Evolutionary conservation across 345 rosid genomes (phyloP), one percentile per base, ranked within the genome.

Genomic region (Leavenworthia alabamica): DNA sequence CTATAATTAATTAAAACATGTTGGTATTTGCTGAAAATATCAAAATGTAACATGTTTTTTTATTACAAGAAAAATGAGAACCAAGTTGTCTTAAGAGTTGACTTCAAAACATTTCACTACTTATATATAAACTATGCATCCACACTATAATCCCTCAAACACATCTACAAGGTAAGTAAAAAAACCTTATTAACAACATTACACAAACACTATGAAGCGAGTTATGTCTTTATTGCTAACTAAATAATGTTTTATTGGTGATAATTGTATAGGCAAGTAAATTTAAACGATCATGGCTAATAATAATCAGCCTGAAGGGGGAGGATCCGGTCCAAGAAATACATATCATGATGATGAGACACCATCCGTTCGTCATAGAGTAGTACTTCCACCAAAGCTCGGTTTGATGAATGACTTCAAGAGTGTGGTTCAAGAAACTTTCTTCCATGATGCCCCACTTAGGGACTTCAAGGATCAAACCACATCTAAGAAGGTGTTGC

Each of bases 401-500:
- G 79, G 85, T 73, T 73, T 89, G 45, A 65, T 87, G 0, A 75
- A 75, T 60, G 94, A 89, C 41, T 62, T 93, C 67, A 54, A 67
- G 41, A 67, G 72, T 14, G 71, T 78, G 12, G 56, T 81, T 68
- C 80, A 81, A 57, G 99, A 93, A 73, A 89, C 88, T 1, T 81
- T 93, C 68, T 89, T 93, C 49, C 69, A 89, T n/a, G 99, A 89
- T 52, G 90, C 82, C 39, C 94, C 99, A 61, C 82, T 93, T 4
- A 85, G 94, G 26, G 74, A 67, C 8, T 89, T 93, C 61, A 93
- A 89, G 77, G 88, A 78, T 54, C 91, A 85, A 66, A 48, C 90
- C 12, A 56, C 64, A 27, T 77, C 86, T 23, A 80, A 72, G 62
- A 82, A 78, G 65, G 39, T 80, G 31, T 39, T 87, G 29, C 77